A percentile compares a stretch with the other conserved stretches of the same genome.
These are phyloP conservation scores for Hansenula anomala DNA, from an alignment of 1,139 yeast genomes.

Conservation along the genomic window DNA sequence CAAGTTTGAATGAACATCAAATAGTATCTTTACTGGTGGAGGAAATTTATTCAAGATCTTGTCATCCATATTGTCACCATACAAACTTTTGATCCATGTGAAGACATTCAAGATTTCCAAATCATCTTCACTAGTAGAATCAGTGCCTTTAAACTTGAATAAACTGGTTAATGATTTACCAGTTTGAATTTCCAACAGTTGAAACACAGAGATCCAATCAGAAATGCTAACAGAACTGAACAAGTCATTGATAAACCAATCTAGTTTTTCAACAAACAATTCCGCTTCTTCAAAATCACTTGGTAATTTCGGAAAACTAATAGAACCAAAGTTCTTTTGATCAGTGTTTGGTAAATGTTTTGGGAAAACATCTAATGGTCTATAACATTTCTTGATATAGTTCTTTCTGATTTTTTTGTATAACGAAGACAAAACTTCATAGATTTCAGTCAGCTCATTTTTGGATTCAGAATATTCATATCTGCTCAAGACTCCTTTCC, in stretches of 20 bases:
- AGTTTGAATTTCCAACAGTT: constrained; percentile 66
- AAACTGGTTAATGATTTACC: constrained; percentile 48
- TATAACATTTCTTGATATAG: constrained; percentile 74
- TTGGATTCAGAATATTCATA: constrained; percentile 23
- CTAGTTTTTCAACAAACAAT: constrained; percentile 58
- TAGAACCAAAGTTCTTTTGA: constrained; percentile 14
- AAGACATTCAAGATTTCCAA: constrained; percentile 66
- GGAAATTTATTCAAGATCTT: constrained; percentile 59
- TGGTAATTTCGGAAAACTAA: constrained; percentile 18
- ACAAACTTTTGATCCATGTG: constrained; percentile 59
- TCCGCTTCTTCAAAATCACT: constrained; percentile 36
- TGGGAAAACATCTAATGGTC: constrained; percentile 48
- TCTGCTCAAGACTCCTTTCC: constrained; percentile 49
- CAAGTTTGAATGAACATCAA: constrained; percentile 64
- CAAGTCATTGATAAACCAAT: constrained; percentile 55
- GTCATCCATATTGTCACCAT: constrained; percentile 34
- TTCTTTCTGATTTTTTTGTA: constrained; percentile 68
- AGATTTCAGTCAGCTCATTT: constrained; percentile 31
- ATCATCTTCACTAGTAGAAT: constrained; percentile 45
- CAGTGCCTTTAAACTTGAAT: constrained; percentile 48
- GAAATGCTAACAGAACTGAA: constrained; percentile 56
- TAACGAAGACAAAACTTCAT: constrained; percentile 45
- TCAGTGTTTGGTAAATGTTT: constrained; percentile 14
- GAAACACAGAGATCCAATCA: constrained; percentile 81
- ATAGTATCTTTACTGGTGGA: constrained; percentile 58